These are phyloP conservation scores for Musa beccarii DNA, from an alignment of 176 grass and related monocot genomes.

Conservation along the genomic window DNA sequence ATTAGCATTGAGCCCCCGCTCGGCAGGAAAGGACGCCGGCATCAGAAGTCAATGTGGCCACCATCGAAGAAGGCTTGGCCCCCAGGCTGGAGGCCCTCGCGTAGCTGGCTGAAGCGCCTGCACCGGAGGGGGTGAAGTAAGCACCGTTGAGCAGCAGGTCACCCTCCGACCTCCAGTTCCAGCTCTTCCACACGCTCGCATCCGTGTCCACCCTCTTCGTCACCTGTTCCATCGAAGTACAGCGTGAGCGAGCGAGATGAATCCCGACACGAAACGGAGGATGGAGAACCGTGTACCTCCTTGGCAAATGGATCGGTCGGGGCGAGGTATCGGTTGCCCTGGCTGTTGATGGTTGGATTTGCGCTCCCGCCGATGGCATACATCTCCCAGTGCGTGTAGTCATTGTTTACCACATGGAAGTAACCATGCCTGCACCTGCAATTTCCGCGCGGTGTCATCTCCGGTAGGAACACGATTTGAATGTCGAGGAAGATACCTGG, in stretches of 20 bases:
- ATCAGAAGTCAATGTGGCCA: neutral
- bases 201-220: constrained; percentile 1
- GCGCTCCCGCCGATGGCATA: constrained; percentile 3
- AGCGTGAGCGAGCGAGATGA: neutral
- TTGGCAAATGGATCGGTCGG: neutral
- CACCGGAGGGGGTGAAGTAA: neutral
- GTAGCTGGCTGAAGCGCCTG: constrained; percentile 1
- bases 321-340: constrained; percentile 10
- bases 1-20: neutral
- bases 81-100: constrained; percentile 9
- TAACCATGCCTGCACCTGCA: constrained; percentile 9
- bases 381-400: constrained; percentile 13
- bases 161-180: constrained; percentile 10
- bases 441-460: neutral
- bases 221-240: neutral
- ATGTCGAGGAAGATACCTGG: neutral
- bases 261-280: neutral
- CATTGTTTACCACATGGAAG: constrained; percentile 14
- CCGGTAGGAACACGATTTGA: neutral
- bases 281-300: neutral
- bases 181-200: neutral
- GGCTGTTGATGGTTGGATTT: constrained; percentile 3
- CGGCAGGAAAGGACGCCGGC: constrained; percentile 5
- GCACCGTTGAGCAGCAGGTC: constrained; percentile 1
- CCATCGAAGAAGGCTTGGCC: neutral